Conservation (phyloP, 495 filamentous ascomycete genomes). For the Neurospora terricola region DNA sequence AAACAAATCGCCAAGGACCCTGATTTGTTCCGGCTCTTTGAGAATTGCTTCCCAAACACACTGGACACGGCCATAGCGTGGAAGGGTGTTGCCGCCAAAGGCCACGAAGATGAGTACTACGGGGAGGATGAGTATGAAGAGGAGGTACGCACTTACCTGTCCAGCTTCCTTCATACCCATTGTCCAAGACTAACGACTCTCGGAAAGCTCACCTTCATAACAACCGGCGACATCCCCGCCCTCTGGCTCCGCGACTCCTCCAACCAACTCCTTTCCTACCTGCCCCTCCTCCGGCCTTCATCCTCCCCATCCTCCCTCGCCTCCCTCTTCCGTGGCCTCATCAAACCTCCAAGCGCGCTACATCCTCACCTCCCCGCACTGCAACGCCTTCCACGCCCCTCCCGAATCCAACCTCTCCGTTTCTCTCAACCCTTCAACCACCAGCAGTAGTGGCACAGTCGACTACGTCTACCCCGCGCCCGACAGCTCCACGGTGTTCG, state of each 20-base stretch:
- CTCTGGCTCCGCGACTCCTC: slow-evolving; percentile 57
- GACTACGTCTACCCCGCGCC: neutral
- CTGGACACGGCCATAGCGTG: slow-evolving; percentile 53
- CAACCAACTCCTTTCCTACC: slow-evolving; percentile 54
- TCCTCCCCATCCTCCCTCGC: slow-evolving; percentile 39
- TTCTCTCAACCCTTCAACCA: neutral
- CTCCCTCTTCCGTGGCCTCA: slow-evolving; percentile 49
- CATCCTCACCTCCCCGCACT: slow-evolving; percentile 46
- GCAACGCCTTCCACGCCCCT: slow-evolving; percentile 54
- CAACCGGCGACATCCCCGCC: slow-evolving; percentile 53
- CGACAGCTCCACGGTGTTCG: slow-evolving; percentile 20
- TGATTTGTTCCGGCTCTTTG: slow-evolving; percentile 49
- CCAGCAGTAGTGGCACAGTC: neutral
- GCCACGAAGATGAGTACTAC: neutral
- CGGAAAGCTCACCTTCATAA: slow-evolving; percentile 28
- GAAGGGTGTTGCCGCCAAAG: slow-evolving; percentile 40
- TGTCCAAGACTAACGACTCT: too few species aligned
- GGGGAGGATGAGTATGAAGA: slow-evolving; percentile 21
- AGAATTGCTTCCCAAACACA: slow-evolving; percentile 51
- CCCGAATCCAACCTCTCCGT: slow-evolving; percentile 30
- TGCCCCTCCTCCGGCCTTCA: slow-evolving; percentile 39
- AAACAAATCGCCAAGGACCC: slow-evolving; percentile 42
- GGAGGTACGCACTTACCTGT: slow-evolving; percentile 23
- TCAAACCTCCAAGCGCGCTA: slow-evolving; percentile 57
- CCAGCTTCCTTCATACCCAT: slow-evolving; percentile 22